Conservation (phyloP, 768 basidiomycete species). For the Lentinula guzmanii region DNA sequence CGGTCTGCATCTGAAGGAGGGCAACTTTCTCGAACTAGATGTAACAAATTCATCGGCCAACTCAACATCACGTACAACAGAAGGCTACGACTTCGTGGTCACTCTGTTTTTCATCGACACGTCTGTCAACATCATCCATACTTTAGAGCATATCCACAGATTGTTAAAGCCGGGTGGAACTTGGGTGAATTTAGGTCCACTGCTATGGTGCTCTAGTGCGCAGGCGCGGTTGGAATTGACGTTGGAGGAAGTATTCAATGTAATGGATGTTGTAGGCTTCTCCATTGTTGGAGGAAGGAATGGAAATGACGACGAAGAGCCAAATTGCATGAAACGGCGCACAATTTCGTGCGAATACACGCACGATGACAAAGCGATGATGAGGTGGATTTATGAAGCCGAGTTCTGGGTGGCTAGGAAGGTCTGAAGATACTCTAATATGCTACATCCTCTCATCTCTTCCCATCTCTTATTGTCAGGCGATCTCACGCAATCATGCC, state of each 20-base stretch:
- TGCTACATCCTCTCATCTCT: background rate
- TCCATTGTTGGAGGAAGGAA: conserved; percentile 22
- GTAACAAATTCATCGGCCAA: background rate
- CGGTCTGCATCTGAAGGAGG: conserved; percentile 42
- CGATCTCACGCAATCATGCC: background rate
- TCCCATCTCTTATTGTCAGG: background rate
- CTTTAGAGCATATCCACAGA: conserved; percentile 49
- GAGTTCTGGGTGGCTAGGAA: conserved; percentile 64
- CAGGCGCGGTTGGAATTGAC: conserved; percentile 52
- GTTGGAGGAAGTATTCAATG: conserved; percentile 54
- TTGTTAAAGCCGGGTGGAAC: conserved; percentile 56
- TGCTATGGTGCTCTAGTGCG: conserved; percentile 56
- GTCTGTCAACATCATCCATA: conserved; percentile 44
- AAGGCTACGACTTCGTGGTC: conserved; percentile 53
- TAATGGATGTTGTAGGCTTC: conserved; percentile 54
- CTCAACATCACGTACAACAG: conserved; percentile 13
- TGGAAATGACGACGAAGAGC: conserved; percentile 14
- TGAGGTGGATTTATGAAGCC: conserved; percentile 62
- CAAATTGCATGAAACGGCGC: conserved; percentile 15
- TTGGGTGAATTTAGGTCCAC: conserved; percentile 70
- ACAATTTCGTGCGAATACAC: conserved; percentile 66
- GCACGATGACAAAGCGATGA: conserved; percentile 55
- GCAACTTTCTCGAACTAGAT: conserved; percentile 48
- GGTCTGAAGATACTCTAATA: conserved; percentile 9
- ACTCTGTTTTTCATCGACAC: conserved; percentile 68